phyloP scores from a whole-genome alignment of 129 eudicot species.

The Mikania micrantha region DNA sequence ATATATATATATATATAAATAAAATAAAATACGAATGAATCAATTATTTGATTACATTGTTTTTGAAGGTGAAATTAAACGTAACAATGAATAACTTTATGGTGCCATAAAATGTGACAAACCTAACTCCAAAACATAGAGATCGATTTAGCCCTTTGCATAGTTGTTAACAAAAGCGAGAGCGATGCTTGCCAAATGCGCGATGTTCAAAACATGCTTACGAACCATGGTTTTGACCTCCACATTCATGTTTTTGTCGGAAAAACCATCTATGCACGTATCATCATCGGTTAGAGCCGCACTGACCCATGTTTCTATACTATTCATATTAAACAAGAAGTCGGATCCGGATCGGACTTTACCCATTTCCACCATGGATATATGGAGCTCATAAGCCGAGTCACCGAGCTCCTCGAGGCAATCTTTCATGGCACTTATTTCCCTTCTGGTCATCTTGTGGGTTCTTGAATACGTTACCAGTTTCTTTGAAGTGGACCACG shows the following conservation, averaged over 20 bases:
- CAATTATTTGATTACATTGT: too few species aligned
- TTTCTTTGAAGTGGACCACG: conserved; percentile 16
- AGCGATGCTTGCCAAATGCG: conserved; percentile 41
- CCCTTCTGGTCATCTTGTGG: conserved; percentile 20
- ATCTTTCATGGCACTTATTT: conserved; percentile 22
- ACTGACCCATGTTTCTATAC: conserved; percentile 54
- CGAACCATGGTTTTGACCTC: conserved; percentile 24
- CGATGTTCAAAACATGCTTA: conserved; percentile 19
- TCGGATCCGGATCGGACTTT: conserved; percentile 12
- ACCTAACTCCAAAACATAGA: too few species aligned
- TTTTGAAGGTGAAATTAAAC: too few species aligned
- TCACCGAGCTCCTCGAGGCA: conserved; percentile 35
- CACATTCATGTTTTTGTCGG: conserved; percentile 15
- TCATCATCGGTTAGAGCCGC: conserved; percentile 40
- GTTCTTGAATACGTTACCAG: conserved; percentile 9
- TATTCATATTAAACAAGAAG: conserved; percentile 20
- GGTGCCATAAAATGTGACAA: too few species aligned
- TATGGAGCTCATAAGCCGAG: conserved; percentile 36
- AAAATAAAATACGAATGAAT: too few species aligned
- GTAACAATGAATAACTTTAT: too few species aligned
- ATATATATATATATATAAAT: too few species aligned
- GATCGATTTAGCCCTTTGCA: conserved; percentile 24
- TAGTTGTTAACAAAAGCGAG: conserved; percentile 38
- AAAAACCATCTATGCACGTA: conserved; percentile 41
- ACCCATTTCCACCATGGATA: conserved; percentile 36